Evolutionary conservation across 1,284 basidiomycete species (phyloP).

Genomic region (Trichosporon sp.): DNA sequence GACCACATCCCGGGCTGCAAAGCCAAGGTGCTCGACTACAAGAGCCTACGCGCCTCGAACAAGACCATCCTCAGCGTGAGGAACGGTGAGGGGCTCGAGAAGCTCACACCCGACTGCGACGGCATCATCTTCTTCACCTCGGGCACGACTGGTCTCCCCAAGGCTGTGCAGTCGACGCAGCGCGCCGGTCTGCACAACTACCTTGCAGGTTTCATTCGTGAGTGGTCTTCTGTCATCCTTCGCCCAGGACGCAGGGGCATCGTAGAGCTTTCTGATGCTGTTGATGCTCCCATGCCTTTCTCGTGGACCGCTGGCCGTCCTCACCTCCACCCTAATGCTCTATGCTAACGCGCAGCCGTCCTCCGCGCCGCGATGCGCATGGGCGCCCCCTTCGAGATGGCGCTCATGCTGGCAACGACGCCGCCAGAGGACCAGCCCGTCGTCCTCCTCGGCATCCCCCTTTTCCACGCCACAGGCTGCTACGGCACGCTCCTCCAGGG

Average conservation of each 20-base stretch:
- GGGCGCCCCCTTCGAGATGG: slow-evolving; percentile 27
- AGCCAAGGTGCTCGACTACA: background rate
- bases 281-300: no score
- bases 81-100: slow-evolving; percentile 17
- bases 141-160: slow-evolving; percentile 23
- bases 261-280: no score
- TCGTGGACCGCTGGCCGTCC: no score
- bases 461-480: slow-evolving; percentile 45
- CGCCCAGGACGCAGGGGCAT: no score
- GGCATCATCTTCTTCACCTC: slow-evolving; percentile 42
- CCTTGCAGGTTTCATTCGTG: slow-evolving; percentile 4
- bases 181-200: slow-evolving; percentile 11
- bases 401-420: slow-evolving; percentile 16
- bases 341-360: slow-evolving; percentile 21
- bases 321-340: background rate
- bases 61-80: slow-evolving; percentile 1
- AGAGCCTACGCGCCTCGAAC: background rate
- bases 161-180: slow-evolving; percentile 41
- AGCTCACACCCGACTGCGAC: slow-evolving; percentile 35
- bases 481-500: slow-evolving; percentile 36
- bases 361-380: slow-evolving; percentile 31
- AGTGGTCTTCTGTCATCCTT: slow-evolving; percentile 9
- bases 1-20: background rate
- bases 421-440: slow-evolving; percentile 4
- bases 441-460: slow-evolving; percentile 33